Percentiles rank a stretch among this genome's conserved stretches.
Evolutionary conservation across 192 early-diverging fungal genomes (phyloP).

Genomic region (Allomyces macrogynus): DNA sequence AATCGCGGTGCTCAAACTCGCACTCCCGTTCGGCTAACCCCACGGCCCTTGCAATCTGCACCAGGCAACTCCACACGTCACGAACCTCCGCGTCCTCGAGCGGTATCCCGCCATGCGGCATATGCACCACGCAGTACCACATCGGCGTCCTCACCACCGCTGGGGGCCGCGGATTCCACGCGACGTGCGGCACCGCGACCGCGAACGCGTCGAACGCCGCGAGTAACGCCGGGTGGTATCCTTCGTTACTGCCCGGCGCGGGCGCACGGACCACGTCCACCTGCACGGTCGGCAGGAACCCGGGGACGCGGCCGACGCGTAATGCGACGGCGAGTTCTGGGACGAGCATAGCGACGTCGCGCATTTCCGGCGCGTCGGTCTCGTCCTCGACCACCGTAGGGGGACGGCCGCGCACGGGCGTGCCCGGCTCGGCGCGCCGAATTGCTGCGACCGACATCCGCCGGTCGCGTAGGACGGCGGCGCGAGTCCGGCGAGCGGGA

Average conservation of each 20-base stretch:
- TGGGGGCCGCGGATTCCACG: not conserved
- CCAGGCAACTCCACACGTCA: not conserved
- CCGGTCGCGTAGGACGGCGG: not conserved
- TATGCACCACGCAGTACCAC: not conserved
- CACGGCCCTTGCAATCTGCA: constrained; percentile 1
- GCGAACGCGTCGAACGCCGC: not conserved
- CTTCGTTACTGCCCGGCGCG: not conserved
- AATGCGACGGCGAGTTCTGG: not conserved
- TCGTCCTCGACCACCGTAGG: not conserved
- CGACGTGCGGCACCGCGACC: not conserved
- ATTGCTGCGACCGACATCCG: too few relatives aligned
- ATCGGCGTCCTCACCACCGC: not conserved
- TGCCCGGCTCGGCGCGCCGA: not conserved
- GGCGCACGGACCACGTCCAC: not conserved
- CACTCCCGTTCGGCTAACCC: constrained; percentile 15
- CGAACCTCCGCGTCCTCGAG: not conserved
- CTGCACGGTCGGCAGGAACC: not conserved
- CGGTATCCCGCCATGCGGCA: not conserved
- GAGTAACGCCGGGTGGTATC: not conserved
- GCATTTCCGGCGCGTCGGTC: not conserved
- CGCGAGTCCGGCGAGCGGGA: too few relatives aligned
- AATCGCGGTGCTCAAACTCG: constrained; percentile 27
- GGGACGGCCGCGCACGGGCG: not conserved
- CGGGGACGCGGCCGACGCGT: not conserved
- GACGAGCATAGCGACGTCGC: not conserved